phyloP scores from a whole-genome alignment of 805 yeast genomes.

The Suhomyces sp. region DNA sequence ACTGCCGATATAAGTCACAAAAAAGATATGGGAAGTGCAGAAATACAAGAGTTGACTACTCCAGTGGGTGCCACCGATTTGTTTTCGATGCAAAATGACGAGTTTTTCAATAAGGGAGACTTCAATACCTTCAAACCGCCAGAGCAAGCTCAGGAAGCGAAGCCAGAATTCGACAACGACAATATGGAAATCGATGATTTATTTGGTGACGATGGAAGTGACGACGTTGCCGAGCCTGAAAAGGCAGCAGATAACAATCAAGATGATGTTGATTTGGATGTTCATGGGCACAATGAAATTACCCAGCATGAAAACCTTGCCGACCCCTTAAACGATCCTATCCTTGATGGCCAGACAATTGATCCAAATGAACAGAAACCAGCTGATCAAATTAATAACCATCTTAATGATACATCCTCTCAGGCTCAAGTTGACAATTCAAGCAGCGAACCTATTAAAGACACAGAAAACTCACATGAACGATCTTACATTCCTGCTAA shows the following conservation, averaged over 20 bases:
- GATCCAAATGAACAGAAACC: not conserved
- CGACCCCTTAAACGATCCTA: not conserved
- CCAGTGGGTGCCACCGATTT: conserved; percentile 11
- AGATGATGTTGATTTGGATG: not conserved
- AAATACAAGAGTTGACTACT: conserved; percentile 10
- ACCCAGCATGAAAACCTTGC: conserved; percentile 3
- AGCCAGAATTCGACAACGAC: conserved; percentile 8
- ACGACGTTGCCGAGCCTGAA: conserved; percentile 6
- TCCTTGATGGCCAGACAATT: not conserved
- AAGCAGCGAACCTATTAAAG: not conserved
- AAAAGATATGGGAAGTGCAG: conserved; percentile 14
- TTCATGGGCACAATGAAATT: not conserved
- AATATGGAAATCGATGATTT: conserved; percentile 28
- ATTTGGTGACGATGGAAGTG: conserved; percentile 35
- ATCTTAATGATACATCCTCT: not conserved
- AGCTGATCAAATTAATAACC: not conserved
- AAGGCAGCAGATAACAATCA: not conserved
- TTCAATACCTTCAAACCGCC: not conserved
- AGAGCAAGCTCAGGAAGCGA: conserved; percentile 2
- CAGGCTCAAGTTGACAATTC: not conserved
- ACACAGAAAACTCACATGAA: not conserved
- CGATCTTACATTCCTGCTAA: not conserved
- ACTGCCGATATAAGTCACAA: conserved; percentile 9
- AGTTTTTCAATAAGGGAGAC: conserved; percentile 10
- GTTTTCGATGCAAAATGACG: conserved; percentile 12